Evolutionary conservation across 2,329 filamentous ascomycete genomes (phyloP), one percentile per base, ranked within the genome.

Genomic region (Pseudogymnoascus sp.): DNA sequence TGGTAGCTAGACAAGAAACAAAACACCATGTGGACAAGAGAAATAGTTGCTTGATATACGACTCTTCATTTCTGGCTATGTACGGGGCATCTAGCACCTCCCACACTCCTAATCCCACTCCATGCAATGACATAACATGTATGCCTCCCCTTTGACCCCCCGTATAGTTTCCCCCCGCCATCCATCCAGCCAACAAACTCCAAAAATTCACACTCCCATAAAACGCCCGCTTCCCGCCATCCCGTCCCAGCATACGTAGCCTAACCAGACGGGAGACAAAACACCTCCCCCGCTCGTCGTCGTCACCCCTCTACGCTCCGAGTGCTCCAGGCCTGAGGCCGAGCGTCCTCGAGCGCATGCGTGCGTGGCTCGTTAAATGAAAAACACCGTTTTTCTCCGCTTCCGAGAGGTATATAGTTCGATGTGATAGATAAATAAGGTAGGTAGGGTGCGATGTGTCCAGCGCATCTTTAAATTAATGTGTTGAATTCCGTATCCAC

Each of bases 381-480:
- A 27, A 42, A 51, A 51, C 42, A 29, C 42, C 25, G 25, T 29
- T 51, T 51, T 51, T 31, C 13, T 51, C 42, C 12, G 25, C 13
- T 9, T 31, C 25, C 25, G 42, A 51, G 42, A 51, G 42, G 42
- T 51, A 51, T 51, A 51, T 51, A 44, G 12, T 13, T 44, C 41
- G 41, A 44, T 44, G 41, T 44, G 41, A 44, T 44, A 13, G 42
- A 51, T 51, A 51, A 51, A 51, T 51, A 51, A 51, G 25, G 42
- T 51, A 51, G 42, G 8, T 51, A 51, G 25, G 2, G 42, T 51
- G 42, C 25, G 42, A 51, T 51, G 42, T 51, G 42, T 29, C 42
- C 42, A 51, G 42, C 42, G 42, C 42, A 51, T 51, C 42, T 51
- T 51, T 51, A 51, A 31, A 51, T 51, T 29, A 51, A 15, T 51